phyloP scores from a whole-genome alignment of 768 basidiomycete species.

The Naganishia vishniacii region DNA sequence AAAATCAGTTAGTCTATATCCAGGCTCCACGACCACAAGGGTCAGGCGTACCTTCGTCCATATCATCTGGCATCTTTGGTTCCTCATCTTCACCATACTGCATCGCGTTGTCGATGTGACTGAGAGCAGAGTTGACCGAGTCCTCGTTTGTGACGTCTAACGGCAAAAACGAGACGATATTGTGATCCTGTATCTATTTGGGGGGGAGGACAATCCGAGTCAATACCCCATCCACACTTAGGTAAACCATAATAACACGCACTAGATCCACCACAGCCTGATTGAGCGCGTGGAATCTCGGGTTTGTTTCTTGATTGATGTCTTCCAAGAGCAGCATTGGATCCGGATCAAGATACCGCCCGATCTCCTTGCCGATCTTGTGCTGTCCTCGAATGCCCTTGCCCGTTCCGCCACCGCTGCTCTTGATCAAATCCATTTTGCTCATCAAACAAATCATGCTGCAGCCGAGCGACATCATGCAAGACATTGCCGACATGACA shows the following conservation, averaged over 20 bases:
- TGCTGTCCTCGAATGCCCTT: slow-evolving; percentile 70
- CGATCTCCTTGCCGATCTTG: slow-evolving; percentile 38
- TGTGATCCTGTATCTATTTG: slow-evolving; percentile 97
- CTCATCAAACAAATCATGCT: slow-evolving; percentile 98
- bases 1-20: neutral
- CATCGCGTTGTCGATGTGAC: slow-evolving; percentile 96
- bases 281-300: slow-evolving; percentile 87
- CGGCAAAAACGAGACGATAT: slow-evolving; percentile 92
- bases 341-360: slow-evolving; percentile 81
- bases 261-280: slow-evolving; percentile 92
- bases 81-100: slow-evolving; percentile 99
- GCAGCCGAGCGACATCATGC: slow-evolving; percentile 95
- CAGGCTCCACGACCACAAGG: neutral
- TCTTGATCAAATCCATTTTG: slow-evolving; percentile 92
- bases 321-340: slow-evolving; percentile 67
- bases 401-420: slow-evolving; percentile 29
- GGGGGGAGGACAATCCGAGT: neutral
- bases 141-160: slow-evolving; percentile 85
- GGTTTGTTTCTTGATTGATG: slow-evolving; percentile 56
- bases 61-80: slow-evolving; percentile 89
- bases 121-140: slow-evolving; percentile 80
- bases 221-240: neutral
- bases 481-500: slow-evolving; percentile 94
- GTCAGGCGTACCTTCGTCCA: slow-evolving; percentile 60
- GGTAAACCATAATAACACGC: slow-evolving; percentile 37